Conservation (phyloP, 139 green algal species). For the Micractinium conductrix region DNA sequence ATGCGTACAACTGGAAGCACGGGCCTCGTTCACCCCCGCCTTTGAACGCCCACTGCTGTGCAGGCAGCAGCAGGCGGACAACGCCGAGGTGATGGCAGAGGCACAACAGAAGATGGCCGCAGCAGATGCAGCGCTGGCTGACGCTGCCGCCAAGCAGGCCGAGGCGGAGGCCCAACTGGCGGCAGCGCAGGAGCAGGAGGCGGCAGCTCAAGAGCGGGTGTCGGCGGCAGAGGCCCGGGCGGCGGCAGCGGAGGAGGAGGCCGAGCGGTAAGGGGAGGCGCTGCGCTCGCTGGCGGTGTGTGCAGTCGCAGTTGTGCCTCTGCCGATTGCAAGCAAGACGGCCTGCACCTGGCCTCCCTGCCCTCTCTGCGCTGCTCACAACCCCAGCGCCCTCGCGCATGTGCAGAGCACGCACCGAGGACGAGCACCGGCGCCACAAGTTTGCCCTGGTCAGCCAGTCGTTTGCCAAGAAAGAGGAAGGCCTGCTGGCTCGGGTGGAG, state of each 20-base stretch:
- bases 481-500: constrained; percentile 19
- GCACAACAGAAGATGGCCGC: neutral
- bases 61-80: constrained; percentile 1
- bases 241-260: constrained; percentile 16
- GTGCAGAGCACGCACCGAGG: constrained; percentile 23
- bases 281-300: no score
- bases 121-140: neutral
- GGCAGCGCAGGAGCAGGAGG: constrained; percentile 16
- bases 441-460: constrained; percentile 26
- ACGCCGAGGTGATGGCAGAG: neutral
- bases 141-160: constrained; percentile 6
- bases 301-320: no score
- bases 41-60: neutral
- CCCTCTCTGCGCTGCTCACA: neutral
- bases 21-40: no score
- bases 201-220: neutral
- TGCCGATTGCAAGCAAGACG: no score
- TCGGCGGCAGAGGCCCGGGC: constrained; percentile 7
- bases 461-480: constrained; percentile 36
- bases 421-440: constrained; percentile 34
- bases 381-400: neutral
- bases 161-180: neutral
- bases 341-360: neutral
- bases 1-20: no score
- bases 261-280: constrained; percentile 3